Conservation (phyloP, 2,329 filamentous ascomycete genomes). For the Aspergillus unguis region DNA sequence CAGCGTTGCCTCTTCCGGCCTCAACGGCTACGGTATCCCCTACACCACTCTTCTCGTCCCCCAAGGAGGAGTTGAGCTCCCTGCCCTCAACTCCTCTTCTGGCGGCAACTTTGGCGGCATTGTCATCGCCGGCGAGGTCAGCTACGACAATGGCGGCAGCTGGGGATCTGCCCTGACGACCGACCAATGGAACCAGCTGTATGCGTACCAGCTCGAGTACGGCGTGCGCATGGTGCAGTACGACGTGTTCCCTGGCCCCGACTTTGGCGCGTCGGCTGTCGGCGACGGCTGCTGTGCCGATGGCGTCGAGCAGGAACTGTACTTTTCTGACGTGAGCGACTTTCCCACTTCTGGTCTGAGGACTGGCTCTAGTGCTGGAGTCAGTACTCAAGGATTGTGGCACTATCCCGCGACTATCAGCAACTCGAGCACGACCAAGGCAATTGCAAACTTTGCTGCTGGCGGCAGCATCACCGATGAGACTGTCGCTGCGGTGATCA, state of each 20-base stretch:
- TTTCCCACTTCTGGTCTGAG: slow-evolving; percentile 57
- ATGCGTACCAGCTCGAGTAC: slow-evolving; percentile 57
- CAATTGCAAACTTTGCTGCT: slow-evolving; percentile 54
- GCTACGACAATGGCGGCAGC: slow-evolving; percentile 51
- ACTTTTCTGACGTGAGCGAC: slow-evolving; percentile 52
- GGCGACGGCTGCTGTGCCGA: slow-evolving; percentile 46
- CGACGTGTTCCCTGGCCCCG: slow-evolving; percentile 54
- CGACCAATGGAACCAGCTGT: slow-evolving; percentile 56
- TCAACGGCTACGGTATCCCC: slow-evolving; percentile 61
- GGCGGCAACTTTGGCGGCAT: slow-evolving; percentile 60
- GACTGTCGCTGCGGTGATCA: slow-evolving; percentile 58
- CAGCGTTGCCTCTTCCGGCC: slow-evolving; percentile 50
- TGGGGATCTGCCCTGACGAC: slow-evolving; percentile 55
- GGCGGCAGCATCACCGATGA: slow-evolving; percentile 38
- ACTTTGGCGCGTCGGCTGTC: slow-evolving; percentile 46
- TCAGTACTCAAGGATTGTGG: slow-evolving; percentile 53
- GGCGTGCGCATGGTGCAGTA: slow-evolving; percentile 60
- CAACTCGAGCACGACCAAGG: slow-evolving; percentile 52
- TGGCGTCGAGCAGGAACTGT: slow-evolving; percentile 52
- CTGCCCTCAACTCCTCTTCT: slow-evolving; percentile 49
- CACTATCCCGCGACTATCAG: slow-evolving; percentile 59
- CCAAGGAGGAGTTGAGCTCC: slow-evolving; percentile 50
- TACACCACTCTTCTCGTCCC: slow-evolving; percentile 57
- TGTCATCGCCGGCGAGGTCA: slow-evolving; percentile 53
- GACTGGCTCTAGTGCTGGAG: slow-evolving; percentile 39